Conservation (phyloP, 805 yeast genomes). For the Starmerella davenportii region DNA sequence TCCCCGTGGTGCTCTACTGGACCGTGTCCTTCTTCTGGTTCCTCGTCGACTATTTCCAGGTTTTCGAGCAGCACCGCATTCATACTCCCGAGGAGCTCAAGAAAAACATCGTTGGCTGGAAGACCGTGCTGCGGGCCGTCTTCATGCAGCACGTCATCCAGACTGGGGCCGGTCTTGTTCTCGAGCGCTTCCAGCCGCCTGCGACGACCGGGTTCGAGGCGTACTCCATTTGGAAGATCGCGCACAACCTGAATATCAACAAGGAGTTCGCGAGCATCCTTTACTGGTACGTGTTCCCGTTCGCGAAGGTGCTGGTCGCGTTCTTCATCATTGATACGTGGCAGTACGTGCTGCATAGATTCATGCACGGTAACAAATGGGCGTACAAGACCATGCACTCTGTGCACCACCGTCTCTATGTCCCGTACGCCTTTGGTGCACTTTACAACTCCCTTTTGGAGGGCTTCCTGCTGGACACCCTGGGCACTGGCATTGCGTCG, state of each 20-base stretch:
- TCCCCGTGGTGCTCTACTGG: slow-evolving; percentile 82
- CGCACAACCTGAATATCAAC: slow-evolving; percentile 22
- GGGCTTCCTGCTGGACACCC: slow-evolving; percentile 79
- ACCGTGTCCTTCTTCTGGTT: slow-evolving; percentile 53
- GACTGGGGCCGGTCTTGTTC: slow-evolving; percentile 43
- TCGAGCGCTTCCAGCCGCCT: slow-evolving; percentile 37
- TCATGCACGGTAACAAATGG: slow-evolving; percentile 67
- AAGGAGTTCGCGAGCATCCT: slow-evolving; percentile 28
- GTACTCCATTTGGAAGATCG: slow-evolving; percentile 30
- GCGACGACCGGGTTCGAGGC: slow-evolving; percentile 34
- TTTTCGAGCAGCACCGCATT: slow-evolving; percentile 70
- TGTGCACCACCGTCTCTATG: slow-evolving; percentile 82
- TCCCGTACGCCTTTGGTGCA: slow-evolving; percentile 95
- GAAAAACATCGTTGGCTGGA: slow-evolving; percentile 55
- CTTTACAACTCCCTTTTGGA: slow-evolving; percentile 85
- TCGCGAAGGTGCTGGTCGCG: slow-evolving; percentile 39
- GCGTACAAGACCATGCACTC: slow-evolving; percentile 76
- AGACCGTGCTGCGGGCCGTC: slow-evolving; percentile 65
- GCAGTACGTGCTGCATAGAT: slow-evolving; percentile 82
- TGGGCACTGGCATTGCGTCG: slow-evolving; percentile 78
- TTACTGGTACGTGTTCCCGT: slow-evolving; percentile 50
- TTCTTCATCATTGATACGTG: slow-evolving; percentile 74
- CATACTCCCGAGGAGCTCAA: slow-evolving; percentile 82
- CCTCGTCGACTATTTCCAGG: slow-evolving; percentile 49
- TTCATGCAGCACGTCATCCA: slow-evolving; percentile 72